A percentile compares a stretch with the other conserved stretches of the same genome.
Evolutionary conservation across 2,329 filamentous ascomycete species (phyloP).

Genomic region (Claviceps sorghi): DNA sequence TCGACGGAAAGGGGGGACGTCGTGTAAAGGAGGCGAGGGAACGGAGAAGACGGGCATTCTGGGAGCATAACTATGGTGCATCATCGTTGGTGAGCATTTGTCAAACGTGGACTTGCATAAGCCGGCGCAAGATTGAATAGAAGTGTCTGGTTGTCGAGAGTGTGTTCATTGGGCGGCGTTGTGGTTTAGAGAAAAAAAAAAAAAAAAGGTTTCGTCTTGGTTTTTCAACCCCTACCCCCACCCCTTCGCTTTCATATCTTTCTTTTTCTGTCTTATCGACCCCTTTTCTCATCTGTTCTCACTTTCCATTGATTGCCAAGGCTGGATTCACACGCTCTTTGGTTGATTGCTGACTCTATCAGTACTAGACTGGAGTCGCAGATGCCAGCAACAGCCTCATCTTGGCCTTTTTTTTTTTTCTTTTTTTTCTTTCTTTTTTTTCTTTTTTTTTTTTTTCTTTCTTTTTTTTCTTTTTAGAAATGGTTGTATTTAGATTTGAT

Average conservation of each 20-base stretch:
- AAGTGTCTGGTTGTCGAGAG: constrained; percentile 1
- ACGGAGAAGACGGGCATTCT: not conserved
- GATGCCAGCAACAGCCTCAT: too few relatives aligned
- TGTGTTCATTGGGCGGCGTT: constrained; percentile 1
- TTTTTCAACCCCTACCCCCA: not conserved
- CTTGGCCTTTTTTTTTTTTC: too few relatives aligned
- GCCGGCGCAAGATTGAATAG: constrained; percentile 3
- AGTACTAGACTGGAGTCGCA: too few relatives aligned
- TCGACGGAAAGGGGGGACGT: not conserved
- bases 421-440: too few relatives aligned
- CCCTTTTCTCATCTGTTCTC: not conserved
- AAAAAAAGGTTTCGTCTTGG: not conserved
- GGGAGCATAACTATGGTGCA: not conserved
- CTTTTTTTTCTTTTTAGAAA: too few relatives aligned
- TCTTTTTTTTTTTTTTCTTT: too few relatives aligned
- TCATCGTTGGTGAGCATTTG: not conserved
- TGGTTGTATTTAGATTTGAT: not conserved
- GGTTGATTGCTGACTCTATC: too few relatives aligned
- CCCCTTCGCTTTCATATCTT: not conserved
- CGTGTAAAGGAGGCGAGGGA: not conserved
- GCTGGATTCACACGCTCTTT: too few relatives aligned
- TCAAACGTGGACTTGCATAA: constrained; percentile 3
- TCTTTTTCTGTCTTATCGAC: too few relatives aligned
- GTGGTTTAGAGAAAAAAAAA: constrained; percentile 2
- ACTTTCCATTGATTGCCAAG: too few relatives aligned